phyloP scores from a whole-genome alignment of 352 stramenopile genomes.

The Phytopythium helicoides region DNA sequence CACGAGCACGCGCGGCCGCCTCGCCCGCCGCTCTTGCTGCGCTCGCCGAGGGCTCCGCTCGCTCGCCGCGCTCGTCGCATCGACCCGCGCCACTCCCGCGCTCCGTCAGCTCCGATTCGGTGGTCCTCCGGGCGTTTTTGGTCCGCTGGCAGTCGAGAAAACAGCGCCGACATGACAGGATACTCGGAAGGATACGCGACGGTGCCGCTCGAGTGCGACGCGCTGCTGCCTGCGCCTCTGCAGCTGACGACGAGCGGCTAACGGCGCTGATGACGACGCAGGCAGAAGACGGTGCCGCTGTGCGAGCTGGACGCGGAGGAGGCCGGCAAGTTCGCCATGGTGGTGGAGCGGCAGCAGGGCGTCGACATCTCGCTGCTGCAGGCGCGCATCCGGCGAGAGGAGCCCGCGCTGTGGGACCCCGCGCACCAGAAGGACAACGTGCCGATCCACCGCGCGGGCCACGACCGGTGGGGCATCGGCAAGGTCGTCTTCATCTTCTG shows the following conservation, averaged over 20 bases:
- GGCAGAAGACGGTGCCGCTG: conserved; percentile 72
- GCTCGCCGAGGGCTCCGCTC: no score
- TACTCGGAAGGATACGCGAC: conserved; percentile 18
- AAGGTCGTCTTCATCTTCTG: conserved; percentile 98
- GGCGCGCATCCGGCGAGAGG: conserved; percentile 45
- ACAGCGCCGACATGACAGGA: conserved; percentile 14
- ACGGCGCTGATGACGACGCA: conserved; percentile 13
- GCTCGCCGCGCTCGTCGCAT: no score
- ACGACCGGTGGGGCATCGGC: conserved; percentile 98
- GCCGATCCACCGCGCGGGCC: conserved; percentile 89
- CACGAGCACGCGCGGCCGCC: no score
- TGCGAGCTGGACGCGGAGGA: conserved; percentile 46
- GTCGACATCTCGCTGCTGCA: conserved; percentile 68
- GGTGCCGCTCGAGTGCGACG: conserved; percentile 33
- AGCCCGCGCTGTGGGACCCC: conserved; percentile 64
- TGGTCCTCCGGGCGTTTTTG: not conserved
- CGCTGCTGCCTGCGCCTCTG: no score
- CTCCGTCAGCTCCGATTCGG: not conserved
- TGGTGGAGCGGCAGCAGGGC: conserved; percentile 54
- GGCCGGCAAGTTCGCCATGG: conserved; percentile 38
- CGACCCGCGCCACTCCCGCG: not conserved
- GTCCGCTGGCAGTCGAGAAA: not conserved
- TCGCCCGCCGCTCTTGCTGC: no score
- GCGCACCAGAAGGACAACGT: conserved; percentile 86
- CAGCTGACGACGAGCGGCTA: not conserved